Percentiles rank a stretch among this genome's conserved stretches.
Evolutionary conservation across 164 flowering plant species (phyloP).

Genomic region (Akebia trifoliata): DNA sequence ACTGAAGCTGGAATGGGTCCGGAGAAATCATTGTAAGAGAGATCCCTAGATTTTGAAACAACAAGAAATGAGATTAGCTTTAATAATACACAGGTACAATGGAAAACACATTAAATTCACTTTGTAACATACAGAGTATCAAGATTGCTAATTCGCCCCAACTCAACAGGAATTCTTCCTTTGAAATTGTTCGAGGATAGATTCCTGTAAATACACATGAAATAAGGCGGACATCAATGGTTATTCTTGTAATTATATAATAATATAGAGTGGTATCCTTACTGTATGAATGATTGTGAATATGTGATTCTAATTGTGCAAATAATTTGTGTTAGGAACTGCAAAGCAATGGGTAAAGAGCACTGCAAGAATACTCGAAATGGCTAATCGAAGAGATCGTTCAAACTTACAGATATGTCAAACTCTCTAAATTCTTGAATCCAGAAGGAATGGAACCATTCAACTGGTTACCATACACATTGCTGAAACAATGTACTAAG

Average conservation of each 20-base stretch:
- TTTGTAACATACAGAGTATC: slow-evolving; percentile 66
- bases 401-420: slow-evolving; percentile 79
- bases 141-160: slow-evolving; percentile 80
- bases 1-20: slow-evolving; percentile 73
- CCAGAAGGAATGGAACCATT: slow-evolving; percentile 75
- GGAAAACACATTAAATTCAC: neutral
- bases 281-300: no score
- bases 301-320: no score
- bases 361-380: no score
- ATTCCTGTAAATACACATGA: slow-evolving; percentile 40
- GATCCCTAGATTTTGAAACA: slow-evolving; percentile 47
- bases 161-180: slow-evolving; percentile 61
- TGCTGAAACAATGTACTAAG: slow-evolving; percentile 30
- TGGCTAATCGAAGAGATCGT: no score
- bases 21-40: slow-evolving; percentile 65
- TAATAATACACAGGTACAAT: neutral
- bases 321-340: no score
- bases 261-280: no score
- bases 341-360: no score
- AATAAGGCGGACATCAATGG: neutral
- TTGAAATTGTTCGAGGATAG: slow-evolving; percentile 71
- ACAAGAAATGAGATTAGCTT: neutral
- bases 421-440: slow-evolving; percentile 60
- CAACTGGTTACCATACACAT: slow-evolving; percentile 77
- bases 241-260: no score